phyloP scores from a whole-genome alignment of 2,329 filamentous ascomycete species.

The Diaporthe sp. region DNA sequence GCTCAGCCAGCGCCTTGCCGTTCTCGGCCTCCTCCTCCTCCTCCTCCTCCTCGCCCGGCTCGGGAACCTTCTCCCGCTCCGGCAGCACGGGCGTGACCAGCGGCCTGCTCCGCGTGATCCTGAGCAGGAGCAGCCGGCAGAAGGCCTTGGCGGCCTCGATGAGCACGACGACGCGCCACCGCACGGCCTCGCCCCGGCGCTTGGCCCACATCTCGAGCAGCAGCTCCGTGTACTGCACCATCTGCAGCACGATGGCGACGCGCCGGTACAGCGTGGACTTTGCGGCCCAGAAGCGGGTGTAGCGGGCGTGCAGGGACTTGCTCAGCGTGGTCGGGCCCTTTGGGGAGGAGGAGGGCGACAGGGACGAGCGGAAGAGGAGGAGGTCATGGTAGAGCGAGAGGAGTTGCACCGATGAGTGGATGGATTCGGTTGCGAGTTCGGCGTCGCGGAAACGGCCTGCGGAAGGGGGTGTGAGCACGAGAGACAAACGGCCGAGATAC shows the following conservation, averaged over 20 bases:
- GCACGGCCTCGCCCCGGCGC: constrained; percentile 81
- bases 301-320: constrained; percentile 72
- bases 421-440: constrained; percentile 92
- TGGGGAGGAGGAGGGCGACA: constrained; percentile 62
- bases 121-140: constrained; percentile 84
- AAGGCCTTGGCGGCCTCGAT: constrained; percentile 89
- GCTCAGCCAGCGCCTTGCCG: constrained; percentile 56
- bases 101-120: constrained; percentile 85
- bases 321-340: constrained; percentile 66
- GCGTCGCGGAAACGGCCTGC: constrained; percentile 88
- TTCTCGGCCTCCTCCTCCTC: constrained; percentile 64
- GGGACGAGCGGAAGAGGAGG: constrained; percentile 74
- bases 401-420: constrained; percentile 90
- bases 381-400: constrained; percentile 94
- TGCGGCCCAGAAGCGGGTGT: constrained; percentile 76
- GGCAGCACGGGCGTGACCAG: constrained; percentile 88
- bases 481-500: background rate
- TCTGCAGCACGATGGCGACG: constrained; percentile 85
- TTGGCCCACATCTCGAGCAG: constrained; percentile 98
- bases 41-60: constrained; percentile 62
- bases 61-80: constrained; percentile 83
- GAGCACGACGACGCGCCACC: constrained; percentile 89
- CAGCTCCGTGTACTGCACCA: constrained; percentile 94
- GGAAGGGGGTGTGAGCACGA: background rate
- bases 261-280: constrained; percentile 80